These are phyloP conservation scores for Penicillium sp. DNA, from an alignment of 2,329 filamentous ascomycete species.

Conservation along the genomic window DNA sequence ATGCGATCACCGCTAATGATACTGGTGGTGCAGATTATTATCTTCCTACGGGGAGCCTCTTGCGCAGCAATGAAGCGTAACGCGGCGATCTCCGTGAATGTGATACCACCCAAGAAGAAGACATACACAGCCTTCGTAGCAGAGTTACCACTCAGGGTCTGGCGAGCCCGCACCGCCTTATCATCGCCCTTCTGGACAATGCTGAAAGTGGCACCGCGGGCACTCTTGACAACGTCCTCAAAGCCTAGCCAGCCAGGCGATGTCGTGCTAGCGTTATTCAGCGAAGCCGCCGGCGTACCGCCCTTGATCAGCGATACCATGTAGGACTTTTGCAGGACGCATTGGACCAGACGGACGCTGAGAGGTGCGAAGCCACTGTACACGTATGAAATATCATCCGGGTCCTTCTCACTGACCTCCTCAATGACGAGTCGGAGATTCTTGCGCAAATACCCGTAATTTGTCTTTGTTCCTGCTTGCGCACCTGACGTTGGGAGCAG, in stretches of 20 bases:
- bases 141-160: conserved; percentile 72
- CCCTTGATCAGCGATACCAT: conserved; percentile 70
- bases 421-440: conserved; percentile 87
- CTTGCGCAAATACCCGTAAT: conserved; percentile 85
- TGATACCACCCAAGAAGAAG: conserved; percentile 97
- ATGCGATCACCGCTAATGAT: conserved; percentile 86
- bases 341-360: conserved; percentile 86
- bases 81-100: conserved; percentile 93
- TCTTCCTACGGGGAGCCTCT: conserved; percentile 75
- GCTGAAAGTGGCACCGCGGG: conserved; percentile 85
- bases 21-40: conserved; percentile 89
- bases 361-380: conserved; percentile 96
- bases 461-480: conserved; percentile 70
- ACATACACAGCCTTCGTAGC: conserved; percentile 85
- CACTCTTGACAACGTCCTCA: conserved; percentile 85
- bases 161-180: conserved; percentile 82
- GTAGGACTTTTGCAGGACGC: conserved; percentile 86
- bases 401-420: conserved; percentile 92
- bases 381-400: conserved; percentile 94
- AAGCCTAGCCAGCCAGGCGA: conserved; percentile 89
- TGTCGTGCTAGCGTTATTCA: conserved; percentile 54
- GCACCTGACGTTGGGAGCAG: conserved; percentile 73
- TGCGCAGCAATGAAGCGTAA: conserved; percentile 84
- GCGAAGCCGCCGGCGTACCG: conserved; percentile 51
- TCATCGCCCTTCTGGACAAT: conserved; percentile 89